phyloP scores from a whole-genome alignment of 352 stramenopile genomes.

The Globisporangium paddicum region DNA sequence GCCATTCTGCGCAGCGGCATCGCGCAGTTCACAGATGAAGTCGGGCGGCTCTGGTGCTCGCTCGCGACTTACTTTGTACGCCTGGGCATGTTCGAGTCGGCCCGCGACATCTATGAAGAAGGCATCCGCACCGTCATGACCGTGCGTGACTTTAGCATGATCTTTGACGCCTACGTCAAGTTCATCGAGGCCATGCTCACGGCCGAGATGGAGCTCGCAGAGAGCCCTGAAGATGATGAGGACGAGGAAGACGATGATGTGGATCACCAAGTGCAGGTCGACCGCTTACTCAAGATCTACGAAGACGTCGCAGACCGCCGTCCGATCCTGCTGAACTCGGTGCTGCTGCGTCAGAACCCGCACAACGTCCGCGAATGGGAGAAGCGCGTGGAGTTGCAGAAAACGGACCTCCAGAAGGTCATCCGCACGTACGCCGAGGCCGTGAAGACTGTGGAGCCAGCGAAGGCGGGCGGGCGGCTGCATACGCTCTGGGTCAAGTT shows the following conservation, averaged over 20 bases:
- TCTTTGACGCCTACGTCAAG: conserved; percentile 98
- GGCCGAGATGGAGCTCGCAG: conserved; percentile 91
- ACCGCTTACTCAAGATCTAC: conserved; percentile 83
- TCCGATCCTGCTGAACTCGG: conserved; percentile 92
- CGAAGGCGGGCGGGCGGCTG: conserved; percentile 83
- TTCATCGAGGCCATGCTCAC: conserved; percentile 98
- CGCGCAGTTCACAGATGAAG: conserved; percentile 92
- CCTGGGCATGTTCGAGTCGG: conserved; percentile 95
- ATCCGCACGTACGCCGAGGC: conserved; percentile 89
- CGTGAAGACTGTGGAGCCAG: conserved; percentile 90
- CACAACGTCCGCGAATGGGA: conserved; percentile 98
- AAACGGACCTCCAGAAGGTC: conserved; percentile 47
- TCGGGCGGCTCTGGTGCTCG: conserved; percentile 96
- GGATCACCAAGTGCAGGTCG: conserved; percentile 63
- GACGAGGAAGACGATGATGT: conserved; percentile 53
- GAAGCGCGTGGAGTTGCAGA: conserved; percentile 90
- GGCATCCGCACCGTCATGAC: conserved; percentile 69
- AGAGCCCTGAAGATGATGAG: conserved; percentile 50
- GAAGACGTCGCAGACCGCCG: conserved; percentile 93
- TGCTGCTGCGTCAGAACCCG: conserved; percentile 98
- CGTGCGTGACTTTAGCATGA: conserved; percentile 97
- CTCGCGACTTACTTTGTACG: conserved; percentile 98
- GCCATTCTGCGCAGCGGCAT: conserved; percentile 94
- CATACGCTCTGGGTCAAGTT: conserved; percentile 93
- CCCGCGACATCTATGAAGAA: conserved; percentile 96